phyloP scores from a whole-genome alignment of 2,329 filamentous ascomycete genomes.

The Apiospora sp. region DNA sequence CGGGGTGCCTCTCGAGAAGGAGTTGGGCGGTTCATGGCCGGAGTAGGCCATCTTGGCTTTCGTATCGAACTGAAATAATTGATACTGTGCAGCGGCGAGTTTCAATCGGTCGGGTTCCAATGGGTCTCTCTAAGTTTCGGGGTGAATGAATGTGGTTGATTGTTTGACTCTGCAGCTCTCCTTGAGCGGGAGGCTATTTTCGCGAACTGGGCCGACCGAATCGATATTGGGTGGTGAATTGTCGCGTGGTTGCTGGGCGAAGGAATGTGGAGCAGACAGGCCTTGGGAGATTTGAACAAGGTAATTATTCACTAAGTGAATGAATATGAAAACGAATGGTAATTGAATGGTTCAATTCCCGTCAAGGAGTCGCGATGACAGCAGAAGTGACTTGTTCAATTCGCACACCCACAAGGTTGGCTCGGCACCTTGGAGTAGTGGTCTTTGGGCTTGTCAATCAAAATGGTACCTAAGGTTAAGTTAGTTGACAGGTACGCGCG shows the following conservation, averaged over 20 bases:
- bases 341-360: background rate
- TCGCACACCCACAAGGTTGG: slow-evolving; percentile 14
- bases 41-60: slow-evolving; percentile 22
- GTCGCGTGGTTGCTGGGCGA: slow-evolving; percentile 18
- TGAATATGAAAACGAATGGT: background rate
- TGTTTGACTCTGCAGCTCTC: background rate
- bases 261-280: slow-evolving; percentile 14
- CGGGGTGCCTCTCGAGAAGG: slow-evolving; percentile 47
- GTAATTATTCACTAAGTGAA: background rate
- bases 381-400: slow-evolving; percentile 10
- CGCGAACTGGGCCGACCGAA: slow-evolving; percentile 3
- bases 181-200: slow-evolving; percentile 1
- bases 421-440: slow-evolving; percentile 14
- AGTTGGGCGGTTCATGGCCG: slow-evolving; percentile 30
- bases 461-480: background rate
- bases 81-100: background rate
- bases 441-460: slow-evolving; percentile 9
- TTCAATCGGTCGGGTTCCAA: background rate
- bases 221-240: slow-evolving; percentile 15
- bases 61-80: slow-evolving; percentile 14
- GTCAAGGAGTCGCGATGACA: background rate
- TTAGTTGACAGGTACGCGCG: slow-evolving; percentile 12
- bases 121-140: background rate
- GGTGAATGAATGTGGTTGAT: slow-evolving; percentile 1
- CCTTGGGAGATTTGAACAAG: slow-evolving; percentile 1